Evolutionary conservation across 1,284 basidiomycete genomes (phyloP), one percentile per base, ranked within the genome.

Genomic region (Spongispora temasekensis): DNA sequence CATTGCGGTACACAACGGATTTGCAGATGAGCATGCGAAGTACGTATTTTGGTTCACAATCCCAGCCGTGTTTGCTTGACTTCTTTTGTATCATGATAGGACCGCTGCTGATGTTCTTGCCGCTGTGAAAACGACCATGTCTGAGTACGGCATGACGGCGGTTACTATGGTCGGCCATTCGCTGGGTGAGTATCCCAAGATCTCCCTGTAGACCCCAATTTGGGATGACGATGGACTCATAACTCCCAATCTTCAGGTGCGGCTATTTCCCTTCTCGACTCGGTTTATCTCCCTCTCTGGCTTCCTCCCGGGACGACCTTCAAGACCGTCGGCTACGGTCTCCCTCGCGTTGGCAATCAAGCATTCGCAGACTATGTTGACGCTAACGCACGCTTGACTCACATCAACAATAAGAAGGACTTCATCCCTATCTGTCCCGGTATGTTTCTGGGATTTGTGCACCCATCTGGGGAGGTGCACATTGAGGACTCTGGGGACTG

Each of bases 291-390:
- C 25, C 71, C 70, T 17, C 65, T 78, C 7, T 71, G 75, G 56
- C 67, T 82, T 2, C 76, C 81, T 8, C 30, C 65, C 0, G 67
- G 67, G 53, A 76, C 71, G 4, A 64, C 66, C 5, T 72, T 81
- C 66, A 60, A 65, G 54, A 73, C 73, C 6, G 68, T 85, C 30
- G 71, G 73, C 1, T 88, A 83, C 62, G 85, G 84, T 31, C 77
- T 88, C 72, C 89, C 89, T 25, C 79, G 88, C 53, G 87, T 89
- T 44, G 88, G 88, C 4, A 89, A 90, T 69, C 81, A 83, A 64
- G 83, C 76, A 0, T 88, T 86, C 60, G 86, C 86, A 1, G 61
- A 85, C 64, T 88, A 82, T 62, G 79, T 89, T 27, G 86, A 89
- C 65, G 71, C 72, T 8, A 70, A 82, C 51, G 51, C 77, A 17